These are phyloP conservation scores for Leishmania gerbilli DNA, from an alignment of 208 protist species.

Conservation along the genomic window DNA sequence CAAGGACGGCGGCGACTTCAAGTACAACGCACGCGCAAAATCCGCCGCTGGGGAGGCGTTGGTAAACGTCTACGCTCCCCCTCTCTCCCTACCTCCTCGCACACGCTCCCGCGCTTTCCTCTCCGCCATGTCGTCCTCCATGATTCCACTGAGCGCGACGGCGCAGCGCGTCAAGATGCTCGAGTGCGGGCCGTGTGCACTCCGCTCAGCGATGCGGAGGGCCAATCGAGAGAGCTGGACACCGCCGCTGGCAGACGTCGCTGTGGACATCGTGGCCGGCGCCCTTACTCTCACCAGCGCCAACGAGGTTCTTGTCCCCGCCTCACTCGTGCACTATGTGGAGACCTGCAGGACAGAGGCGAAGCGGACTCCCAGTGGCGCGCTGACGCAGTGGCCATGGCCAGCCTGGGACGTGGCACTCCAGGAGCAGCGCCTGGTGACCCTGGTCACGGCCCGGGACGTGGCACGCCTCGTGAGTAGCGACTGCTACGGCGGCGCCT, in stretches of 20 bases:
- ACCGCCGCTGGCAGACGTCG: slow-evolving; percentile 25
- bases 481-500: slow-evolving; percentile 18
- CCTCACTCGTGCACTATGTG: slow-evolving; percentile 42
- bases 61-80: background rate
- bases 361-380: background rate
- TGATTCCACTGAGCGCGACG: slow-evolving; percentile 22
- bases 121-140: slow-evolving; percentile 15
- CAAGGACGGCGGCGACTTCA: background rate
- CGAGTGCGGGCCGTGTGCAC: slow-evolving; percentile 54
- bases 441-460: slow-evolving; percentile 15
- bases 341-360: slow-evolving; percentile 11
- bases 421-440: slow-evolving; percentile 24
- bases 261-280: slow-evolving; percentile 49
- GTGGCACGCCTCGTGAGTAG: slow-evolving; percentile 8
- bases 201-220: slow-evolving; percentile 21
- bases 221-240: slow-evolving; percentile 3
- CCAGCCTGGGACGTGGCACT: slow-evolving; percentile 31
- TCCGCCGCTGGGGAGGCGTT: background rate
- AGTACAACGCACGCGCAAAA: background rate
- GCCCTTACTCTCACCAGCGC: slow-evolving; percentile 51
- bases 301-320: slow-evolving; percentile 64
- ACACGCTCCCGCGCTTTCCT: background rate
- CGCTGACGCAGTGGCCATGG: slow-evolving; percentile 15
- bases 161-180: slow-evolving; percentile 39
- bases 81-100: background rate